Percentiles rank a stretch among this genome's conserved stretches.
Conservation (phyloP, 306 rosid genomes). For the Rosa multiflora region DNA sequence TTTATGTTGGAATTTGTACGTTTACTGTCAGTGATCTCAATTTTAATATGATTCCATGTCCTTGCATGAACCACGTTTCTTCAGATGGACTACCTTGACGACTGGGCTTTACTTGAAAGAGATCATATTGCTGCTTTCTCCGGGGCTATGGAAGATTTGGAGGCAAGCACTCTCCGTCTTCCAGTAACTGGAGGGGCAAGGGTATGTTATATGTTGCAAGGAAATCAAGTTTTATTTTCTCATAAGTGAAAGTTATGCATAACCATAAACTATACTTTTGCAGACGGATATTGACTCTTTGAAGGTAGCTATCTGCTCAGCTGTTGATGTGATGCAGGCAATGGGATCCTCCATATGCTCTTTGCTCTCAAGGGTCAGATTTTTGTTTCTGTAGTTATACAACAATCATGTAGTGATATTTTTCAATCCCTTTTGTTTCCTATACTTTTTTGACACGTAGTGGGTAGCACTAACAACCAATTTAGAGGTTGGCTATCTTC, state of each 20-base stretch:
- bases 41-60: slow-evolving; percentile 11
- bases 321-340: slow-evolving; percentile 83
- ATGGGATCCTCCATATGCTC: slow-evolving; percentile 83
- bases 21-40: slow-evolving; percentile 1
- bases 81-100: slow-evolving; percentile 80
- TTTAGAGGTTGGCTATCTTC: not conserved
- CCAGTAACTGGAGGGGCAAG: slow-evolving; percentile 84
- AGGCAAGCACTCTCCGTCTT: slow-evolving; percentile 92
- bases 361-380: slow-evolving; percentile 72
- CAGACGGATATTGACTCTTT: slow-evolving; percentile 87
- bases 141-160: slow-evolving; percentile 85
- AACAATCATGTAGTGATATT: not conserved
- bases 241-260: slow-evolving; percentile 18
- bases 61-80: slow-evolving; percentile 33
- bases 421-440: not conserved
- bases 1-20: not conserved
- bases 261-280: slow-evolving; percentile 23
- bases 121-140: slow-evolving; percentile 75
- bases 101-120: slow-evolving; percentile 79
- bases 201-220: slow-evolving; percentile 44
- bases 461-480: not conserved
- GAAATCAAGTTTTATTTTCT: slow-evolving; percentile 20
- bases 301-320: slow-evolving; percentile 84
- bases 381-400: not conserved
- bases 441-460: not conserved